A percentile compares a stretch with the other conserved stretches of the same genome.
Evolutionary conservation across 306 rosid species (phyloP).

Genomic region (Erythrophleum fordii): DNA sequence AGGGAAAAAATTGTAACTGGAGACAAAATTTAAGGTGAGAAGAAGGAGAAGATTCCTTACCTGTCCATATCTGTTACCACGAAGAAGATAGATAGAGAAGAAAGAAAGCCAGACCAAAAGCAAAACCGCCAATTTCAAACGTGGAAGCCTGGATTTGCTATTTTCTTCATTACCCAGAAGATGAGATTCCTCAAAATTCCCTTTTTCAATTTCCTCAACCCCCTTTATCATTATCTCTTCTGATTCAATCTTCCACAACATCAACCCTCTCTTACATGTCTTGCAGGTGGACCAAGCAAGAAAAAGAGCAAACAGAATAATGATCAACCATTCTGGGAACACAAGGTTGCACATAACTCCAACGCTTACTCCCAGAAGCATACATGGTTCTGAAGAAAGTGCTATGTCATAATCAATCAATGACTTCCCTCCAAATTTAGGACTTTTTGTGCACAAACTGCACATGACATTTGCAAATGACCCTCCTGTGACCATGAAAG

Average conservation of each 20-base stretch:
- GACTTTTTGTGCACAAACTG: conserved; percentile 44
- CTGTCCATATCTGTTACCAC: conserved; percentile 74
- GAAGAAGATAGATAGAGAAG: conserved; percentile 70
- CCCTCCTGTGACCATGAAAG: conserved; percentile 97
- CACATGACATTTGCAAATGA: conserved; percentile 70
- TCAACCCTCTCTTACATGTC: conserved; percentile 64
- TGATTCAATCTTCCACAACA: conserved; percentile 65
- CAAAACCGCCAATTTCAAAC: conserved; percentile 69
- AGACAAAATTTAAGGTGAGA: no score
- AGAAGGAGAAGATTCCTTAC: conserved; percentile 30
- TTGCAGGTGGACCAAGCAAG: conserved; percentile 83
- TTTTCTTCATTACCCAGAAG: conserved; percentile 36
- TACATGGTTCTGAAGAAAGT: conserved; percentile 76
- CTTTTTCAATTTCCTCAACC: conserved; percentile 47
- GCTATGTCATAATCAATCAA: conserved; percentile 79
- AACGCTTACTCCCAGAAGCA: conserved; percentile 87
- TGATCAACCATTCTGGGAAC: conserved; percentile 85
- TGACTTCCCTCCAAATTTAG: conserved; percentile 46
- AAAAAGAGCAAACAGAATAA: conserved; percentile 70
- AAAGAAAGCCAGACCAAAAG: conserved; percentile 81
- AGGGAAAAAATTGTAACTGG: no score
- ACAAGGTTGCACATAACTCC: conserved; percentile 84
- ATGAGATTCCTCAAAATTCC: conserved; percentile 49
- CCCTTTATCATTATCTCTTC: conserved; percentile 36
- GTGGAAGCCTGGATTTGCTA: conserved; percentile 53